Conservation (phyloP, 805 yeast genomes). For the Barnettozyma sucrosica region DNA sequence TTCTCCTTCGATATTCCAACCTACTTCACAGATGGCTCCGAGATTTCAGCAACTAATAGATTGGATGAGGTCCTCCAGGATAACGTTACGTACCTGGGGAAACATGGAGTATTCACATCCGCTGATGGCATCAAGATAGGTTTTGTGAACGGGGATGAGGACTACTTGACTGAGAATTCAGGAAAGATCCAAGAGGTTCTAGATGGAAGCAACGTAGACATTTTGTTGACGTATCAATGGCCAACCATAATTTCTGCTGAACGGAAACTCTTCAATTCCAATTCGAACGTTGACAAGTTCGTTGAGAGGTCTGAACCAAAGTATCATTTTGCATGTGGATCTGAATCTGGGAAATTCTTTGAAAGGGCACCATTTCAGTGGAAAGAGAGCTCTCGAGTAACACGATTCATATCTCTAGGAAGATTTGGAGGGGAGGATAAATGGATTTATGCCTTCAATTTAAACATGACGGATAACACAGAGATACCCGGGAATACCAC, state of each 20-base stretch:
- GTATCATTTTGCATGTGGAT: constrained; percentile 61
- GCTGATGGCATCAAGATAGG: constrained; percentile 44
- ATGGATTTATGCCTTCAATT: constrained; percentile 75
- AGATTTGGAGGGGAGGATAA: constrained; percentile 47
- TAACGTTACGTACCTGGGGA: constrained; percentile 16
- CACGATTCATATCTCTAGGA: constrained; percentile 64
- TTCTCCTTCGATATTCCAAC: constrained; percentile 15
- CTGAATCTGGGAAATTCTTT: constrained; percentile 39
- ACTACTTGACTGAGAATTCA: constrained; percentile 16
- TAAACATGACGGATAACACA: constrained; percentile 27
- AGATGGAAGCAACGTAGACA: constrained; percentile 36
- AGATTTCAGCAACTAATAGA: constrained; percentile 8
- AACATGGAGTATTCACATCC: constrained; percentile 34
- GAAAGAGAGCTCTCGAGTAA: constrained; percentile 36
- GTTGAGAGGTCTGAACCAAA: constrained; percentile 46
- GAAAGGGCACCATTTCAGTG: constrained; percentile 58
- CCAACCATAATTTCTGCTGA: constrained; percentile 45
- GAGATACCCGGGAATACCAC: constrained; percentile 24
- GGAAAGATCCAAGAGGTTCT: constrained; percentile 24
- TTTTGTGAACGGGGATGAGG: constrained; percentile 32
- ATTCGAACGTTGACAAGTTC: constrained; percentile 39
- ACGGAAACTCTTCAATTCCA: constrained; percentile 41
- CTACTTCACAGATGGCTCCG: constrained; percentile 20
- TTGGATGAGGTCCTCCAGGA: neutral
- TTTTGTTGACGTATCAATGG: constrained; percentile 58